Evolutionary conservation across 179 eudicot species (phyloP).

Genomic region (Silene noctiflora): DNA sequence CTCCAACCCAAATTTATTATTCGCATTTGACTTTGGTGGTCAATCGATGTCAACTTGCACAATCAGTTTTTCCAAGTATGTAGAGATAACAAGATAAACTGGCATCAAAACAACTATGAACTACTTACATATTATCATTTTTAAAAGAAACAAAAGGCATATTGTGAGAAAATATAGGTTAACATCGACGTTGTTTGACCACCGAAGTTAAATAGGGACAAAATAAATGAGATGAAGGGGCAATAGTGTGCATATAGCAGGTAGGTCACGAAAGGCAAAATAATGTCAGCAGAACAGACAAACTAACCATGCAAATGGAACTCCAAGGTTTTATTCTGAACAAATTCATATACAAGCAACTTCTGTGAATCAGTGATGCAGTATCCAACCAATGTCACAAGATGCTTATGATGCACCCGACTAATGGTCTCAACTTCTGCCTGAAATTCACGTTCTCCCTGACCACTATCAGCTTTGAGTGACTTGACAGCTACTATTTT

Average conservation of each 20-base stretch:
- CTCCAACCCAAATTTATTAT: neutral
- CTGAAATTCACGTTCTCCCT: slow-evolving; percentile 91
- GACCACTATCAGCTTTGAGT: slow-evolving; percentile 81
- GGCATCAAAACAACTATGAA: too few species aligned
- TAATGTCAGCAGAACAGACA: neutral
- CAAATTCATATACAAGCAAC: slow-evolving; percentile 87
- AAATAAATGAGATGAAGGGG: neutral
- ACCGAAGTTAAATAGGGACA: neutral
- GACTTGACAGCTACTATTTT: slow-evolving; percentile 86
- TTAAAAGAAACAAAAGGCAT: neutral
- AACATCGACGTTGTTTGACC: neutral
- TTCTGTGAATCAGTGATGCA: slow-evolving; percentile 63
- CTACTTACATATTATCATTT: too few species aligned
- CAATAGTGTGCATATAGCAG: neutral
- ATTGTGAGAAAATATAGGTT: neutral
- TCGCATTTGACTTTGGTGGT: neutral
- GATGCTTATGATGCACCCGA: slow-evolving; percentile 96
- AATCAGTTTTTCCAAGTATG: neutral
- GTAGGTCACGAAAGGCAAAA: neutral
- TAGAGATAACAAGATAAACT: neutral
- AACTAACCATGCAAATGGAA: slow-evolving; percentile 89
- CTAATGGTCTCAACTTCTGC: slow-evolving; percentile 97
- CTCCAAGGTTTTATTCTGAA: slow-evolving; percentile 81
- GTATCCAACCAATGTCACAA: slow-evolving; percentile 91
- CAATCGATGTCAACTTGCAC: neutral